phyloP scores from a whole-genome alignment of 2,329 filamentous ascomycete species.

The Talaromyces funiculosus region DNA sequence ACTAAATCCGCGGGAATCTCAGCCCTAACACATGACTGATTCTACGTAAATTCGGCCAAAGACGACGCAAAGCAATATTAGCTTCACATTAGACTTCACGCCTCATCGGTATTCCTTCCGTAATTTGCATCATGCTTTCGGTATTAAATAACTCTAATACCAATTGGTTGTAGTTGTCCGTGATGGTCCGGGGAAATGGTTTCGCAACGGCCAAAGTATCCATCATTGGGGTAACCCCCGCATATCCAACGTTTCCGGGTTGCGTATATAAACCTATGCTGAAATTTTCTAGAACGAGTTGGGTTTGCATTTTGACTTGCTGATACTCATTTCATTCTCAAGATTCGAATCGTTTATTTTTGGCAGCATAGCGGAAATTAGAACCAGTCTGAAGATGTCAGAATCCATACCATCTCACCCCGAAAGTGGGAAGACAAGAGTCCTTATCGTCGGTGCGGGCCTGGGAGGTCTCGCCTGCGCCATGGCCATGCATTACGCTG shows the following conservation, averaged over 20 bases:
- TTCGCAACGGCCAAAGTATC: slow-evolving; percentile 11
- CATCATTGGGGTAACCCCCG: not conserved
- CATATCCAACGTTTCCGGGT: not conserved
- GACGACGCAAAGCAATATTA: not conserved
- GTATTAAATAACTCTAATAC: not conserved
- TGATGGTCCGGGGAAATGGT: slow-evolving; percentile 10
- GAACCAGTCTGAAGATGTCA: not conserved
- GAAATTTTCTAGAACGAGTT: not conserved
- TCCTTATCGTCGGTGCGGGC: slow-evolving; percentile 47
- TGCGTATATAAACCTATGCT: not conserved
- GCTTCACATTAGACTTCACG: not conserved
- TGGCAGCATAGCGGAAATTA: not conserved
- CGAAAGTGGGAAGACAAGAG: slow-evolving; percentile 22
- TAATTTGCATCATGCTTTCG: not conserved
- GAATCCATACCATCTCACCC: not conserved
- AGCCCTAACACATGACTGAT: not conserved
- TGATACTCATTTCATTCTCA: not conserved
- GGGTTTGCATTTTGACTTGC: too few relatives aligned
- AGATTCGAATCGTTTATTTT: not conserved
- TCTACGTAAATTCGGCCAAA: not conserved
- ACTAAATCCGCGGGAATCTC: not conserved
- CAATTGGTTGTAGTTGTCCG: not conserved
- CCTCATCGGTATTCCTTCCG: not conserved
- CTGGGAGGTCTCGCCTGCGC: slow-evolving; percentile 38
- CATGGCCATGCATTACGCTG: slow-evolving; percentile 12